Percentiles rank a stretch among this genome's conserved stretches.
Evolutionary conservation across 345 rosid genomes (phyloP).

Genomic region (Cardamine occulta): DNA sequence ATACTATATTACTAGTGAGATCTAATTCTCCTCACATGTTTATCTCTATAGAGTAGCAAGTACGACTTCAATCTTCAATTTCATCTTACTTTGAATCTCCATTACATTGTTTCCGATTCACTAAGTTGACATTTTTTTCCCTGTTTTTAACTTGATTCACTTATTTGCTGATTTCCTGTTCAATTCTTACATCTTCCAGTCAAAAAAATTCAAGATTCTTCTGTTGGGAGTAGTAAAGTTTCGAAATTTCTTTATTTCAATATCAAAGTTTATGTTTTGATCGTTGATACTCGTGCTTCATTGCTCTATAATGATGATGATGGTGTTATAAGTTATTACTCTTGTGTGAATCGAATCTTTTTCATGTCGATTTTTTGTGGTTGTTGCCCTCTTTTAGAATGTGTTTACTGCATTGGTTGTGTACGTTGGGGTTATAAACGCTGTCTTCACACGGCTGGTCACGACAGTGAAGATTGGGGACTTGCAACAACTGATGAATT

Average conservation of each 20-base stretch:
- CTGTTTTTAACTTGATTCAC: neutral
- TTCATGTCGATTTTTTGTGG: slow-evolving; percentile 86
- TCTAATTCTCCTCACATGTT: neutral
- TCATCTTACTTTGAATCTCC: neutral
- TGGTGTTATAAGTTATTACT: neutral
- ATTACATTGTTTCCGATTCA: slow-evolving; percentile 19
- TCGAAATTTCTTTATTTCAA: slow-evolving; percentile 10
- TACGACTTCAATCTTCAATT: slow-evolving; percentile 5
- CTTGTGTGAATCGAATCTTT: slow-evolving; percentile 23
- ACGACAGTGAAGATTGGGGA: slow-evolving; percentile 93
- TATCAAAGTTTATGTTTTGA: neutral
- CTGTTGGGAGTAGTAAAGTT: slow-evolving; percentile 12
- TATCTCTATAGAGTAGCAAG: slow-evolving; percentile 14
- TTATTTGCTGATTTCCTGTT: neutral
- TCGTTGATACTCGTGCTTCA: neutral
- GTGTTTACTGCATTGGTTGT: slow-evolving; percentile 94
- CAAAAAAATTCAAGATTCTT: slow-evolving; percentile 8
- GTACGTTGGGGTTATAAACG: slow-evolving; percentile 98
- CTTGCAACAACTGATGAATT: slow-evolving; percentile 81
- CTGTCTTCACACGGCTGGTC: slow-evolving; percentile 88
- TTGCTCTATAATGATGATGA: neutral
- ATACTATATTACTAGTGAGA: neutral
- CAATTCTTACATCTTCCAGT: slow-evolving; percentile 1
- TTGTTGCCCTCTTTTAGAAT: slow-evolving; percentile 78
- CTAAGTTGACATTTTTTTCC: slow-evolving; percentile 36